phyloP scores from a whole-genome alignment of 305 asterid genomes.

The Rubia balearica region DNA sequence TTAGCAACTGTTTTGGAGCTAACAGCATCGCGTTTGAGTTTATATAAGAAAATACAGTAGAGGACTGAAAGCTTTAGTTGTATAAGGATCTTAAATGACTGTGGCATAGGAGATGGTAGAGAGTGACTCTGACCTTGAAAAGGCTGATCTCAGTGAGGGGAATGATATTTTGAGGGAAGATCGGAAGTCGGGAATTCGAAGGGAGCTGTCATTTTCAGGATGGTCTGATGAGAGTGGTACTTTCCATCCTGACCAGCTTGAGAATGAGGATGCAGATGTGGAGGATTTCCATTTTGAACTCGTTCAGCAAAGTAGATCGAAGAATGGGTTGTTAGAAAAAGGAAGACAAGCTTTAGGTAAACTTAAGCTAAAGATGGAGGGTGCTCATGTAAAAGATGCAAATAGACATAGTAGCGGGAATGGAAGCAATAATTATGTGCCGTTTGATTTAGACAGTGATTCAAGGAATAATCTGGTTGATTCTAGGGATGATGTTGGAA shows the following conservation, averaged over 20 bases:
- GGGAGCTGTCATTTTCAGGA: constrained; percentile 71
- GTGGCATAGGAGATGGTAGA: constrained; percentile 50
- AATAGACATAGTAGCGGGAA: constrained; percentile 30
- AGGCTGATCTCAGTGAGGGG: constrained; percentile 34
- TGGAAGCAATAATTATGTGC: constrained; percentile 36
- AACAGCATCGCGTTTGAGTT: not conserved
- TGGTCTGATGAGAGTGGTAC: constrained; percentile 62
- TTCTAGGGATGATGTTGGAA: constrained; percentile 21
- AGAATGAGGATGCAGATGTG: constrained; percentile 21
- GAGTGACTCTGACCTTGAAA: constrained; percentile 26
- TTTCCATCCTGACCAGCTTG: constrained; percentile 28
- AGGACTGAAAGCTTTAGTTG: constrained; percentile 8
- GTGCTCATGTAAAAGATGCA: constrained; percentile 28
- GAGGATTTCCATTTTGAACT: constrained; percentile 49
- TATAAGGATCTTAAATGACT: constrained; percentile 23
- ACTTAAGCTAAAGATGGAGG: constrained; percentile 45
- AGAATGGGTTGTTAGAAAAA: constrained; percentile 31
- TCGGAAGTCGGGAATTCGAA: constrained; percentile 28
- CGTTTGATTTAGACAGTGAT: constrained; percentile 64
- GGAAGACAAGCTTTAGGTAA: constrained; percentile 26
- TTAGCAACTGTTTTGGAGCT: constrained; percentile 4
- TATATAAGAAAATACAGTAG: not conserved
- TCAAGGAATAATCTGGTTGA: constrained; percentile 23
- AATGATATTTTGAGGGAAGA: constrained; percentile 19
- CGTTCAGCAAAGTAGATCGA: constrained; percentile 23